Base-by-base conservation (phyloP, 2,329 filamentous ascomycete species). In the Ascochyta clinopodiicola region DNA sequence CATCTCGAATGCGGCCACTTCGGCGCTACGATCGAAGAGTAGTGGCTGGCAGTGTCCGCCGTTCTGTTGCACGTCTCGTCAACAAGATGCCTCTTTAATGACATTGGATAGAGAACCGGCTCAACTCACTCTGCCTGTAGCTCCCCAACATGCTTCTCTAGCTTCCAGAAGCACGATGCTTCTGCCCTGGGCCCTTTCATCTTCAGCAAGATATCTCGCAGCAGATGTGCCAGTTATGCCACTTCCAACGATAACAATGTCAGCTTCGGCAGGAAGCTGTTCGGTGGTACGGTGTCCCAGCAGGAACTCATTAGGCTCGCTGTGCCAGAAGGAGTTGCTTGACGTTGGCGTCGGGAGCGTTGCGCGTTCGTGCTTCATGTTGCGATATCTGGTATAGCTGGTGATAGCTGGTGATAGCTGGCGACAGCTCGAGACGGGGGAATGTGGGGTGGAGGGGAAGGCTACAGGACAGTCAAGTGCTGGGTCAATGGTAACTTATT, bases 131-230 rank as follows among this genome's bases (percentile, higher is more conserved):
- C 90, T 78, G n/a, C 90, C 90, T 1, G 90, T 94, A n/a, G 90
- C 90, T 17, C 90, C 90, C 84, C 85, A 92, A 69, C 90, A 93
- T 4, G 87, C 89, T 78, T 93, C 90, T 65, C 90, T 81, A 13
- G 90, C 90, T 75, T 94, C 90, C 5, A 94, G 80, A 79, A 93
- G 82, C 6, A 93, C 80, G 7, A 92, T 82, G n/a, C 76, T 80
- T 55, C 81, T 77, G 5, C 80, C 78, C 35, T 77, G 67, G 32
- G 74, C 64, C 55, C 73, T 60, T 59, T 77, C 52, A 78, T 80
- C 67, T 77, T 82, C 74, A 57, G 68, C 58, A 46, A 91, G 78
- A 68, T 85, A 86, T 60, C 85, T 81, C 3, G 88, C 88, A 0
- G 86, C 88, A 73, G 88, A 90, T 1, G 86, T 78, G n/a, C 90